Conservation (phyloP, 495 filamentous ascomycete genomes). For the Rhypophila decipiens region DNA sequence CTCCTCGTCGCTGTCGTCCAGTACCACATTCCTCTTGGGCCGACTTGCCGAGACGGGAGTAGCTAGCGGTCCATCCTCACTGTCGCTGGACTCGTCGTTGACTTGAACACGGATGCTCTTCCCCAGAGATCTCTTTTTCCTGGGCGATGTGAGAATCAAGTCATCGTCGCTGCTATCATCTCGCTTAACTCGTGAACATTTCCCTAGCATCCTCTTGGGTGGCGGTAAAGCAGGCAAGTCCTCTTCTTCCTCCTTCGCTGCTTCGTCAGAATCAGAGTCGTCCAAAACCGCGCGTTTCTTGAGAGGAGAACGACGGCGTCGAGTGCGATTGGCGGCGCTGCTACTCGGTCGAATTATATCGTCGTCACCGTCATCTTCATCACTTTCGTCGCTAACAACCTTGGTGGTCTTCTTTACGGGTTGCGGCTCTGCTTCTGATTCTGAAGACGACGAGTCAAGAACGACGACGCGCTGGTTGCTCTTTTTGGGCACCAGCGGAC, state of each 20-base stretch:
- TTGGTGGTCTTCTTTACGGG: not conserved
- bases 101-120: too few relatives aligned
- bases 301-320: not conserved
- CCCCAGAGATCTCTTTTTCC: too few relatives aligned
- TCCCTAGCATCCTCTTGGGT: not conserved
- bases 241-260: too few relatives aligned
- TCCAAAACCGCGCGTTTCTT: too few relatives aligned
- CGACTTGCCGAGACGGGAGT: slow-evolving; percentile 3
- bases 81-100: too few relatives aligned
- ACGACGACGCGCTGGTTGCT: not conserved
- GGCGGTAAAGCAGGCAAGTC: not conserved
- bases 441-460: not conserved
- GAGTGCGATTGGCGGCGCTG: not conserved
- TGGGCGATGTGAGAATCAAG: too few relatives aligned
- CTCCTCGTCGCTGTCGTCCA: slow-evolving; percentile 9
- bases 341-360: not conserved
- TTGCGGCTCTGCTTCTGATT: too few relatives aligned
- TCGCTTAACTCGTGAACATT: not conserved
- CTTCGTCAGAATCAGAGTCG: too few relatives aligned
- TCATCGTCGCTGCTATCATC: not conserved
- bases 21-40: slow-evolving; percentile 1
- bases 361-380: slow-evolving; percentile 2
- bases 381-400: not conserved
- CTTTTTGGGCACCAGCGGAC: too few relatives aligned
- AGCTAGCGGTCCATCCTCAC: slow-evolving; percentile 11